Evolutionary conservation across 352 stramenopile species (phyloP).

Genomic region (Vaucheria bursata): DNA sequence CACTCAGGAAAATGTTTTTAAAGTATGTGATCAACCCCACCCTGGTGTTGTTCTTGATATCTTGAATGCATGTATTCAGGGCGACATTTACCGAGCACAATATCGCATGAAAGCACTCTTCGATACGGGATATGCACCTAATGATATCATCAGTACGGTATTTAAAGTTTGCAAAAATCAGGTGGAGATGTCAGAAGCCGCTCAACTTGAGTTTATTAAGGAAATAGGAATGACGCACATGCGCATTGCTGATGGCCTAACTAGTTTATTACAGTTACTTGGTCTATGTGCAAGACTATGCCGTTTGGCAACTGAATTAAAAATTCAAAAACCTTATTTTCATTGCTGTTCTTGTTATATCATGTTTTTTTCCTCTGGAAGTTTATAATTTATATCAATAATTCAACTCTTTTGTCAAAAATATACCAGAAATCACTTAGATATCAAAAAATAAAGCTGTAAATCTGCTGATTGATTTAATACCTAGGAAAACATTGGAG

Average conservation of each 20-base stretch:
- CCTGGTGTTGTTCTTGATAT: slow-evolving; percentile 75
- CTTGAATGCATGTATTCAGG: slow-evolving; percentile 65
- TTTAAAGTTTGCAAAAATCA: slow-evolving; percentile 74
- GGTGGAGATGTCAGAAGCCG: slow-evolving; percentile 75
- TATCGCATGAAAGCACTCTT: slow-evolving; percentile 60
- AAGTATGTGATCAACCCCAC: slow-evolving; percentile 86
- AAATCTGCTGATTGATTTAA: too few species aligned
- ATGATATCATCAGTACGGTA: slow-evolving; percentile 94
- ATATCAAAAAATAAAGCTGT: too few species aligned
- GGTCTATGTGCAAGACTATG: slow-evolving; percentile 60
- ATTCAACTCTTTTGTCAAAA: too few species aligned
- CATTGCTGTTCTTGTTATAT: too few species aligned
- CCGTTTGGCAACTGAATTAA: neutral
- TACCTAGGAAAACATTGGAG: too few species aligned
- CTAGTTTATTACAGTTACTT: slow-evolving; percentile 82
- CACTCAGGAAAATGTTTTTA: slow-evolving; percentile 65
- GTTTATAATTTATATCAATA: too few species aligned
- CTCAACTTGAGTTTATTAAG: slow-evolving; percentile 66
- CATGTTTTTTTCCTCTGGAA: too few species aligned
- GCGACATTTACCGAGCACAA: slow-evolving; percentile 71
- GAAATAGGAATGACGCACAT: slow-evolving; percentile 89
- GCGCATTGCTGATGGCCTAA: slow-evolving; percentile 81
- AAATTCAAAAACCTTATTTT: too few species aligned
- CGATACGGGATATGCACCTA: slow-evolving; percentile 78
- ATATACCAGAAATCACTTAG: too few species aligned